Evolutionary conservation across 768 basidiomycete species (phyloP).

Genomic region (Collybia mongolica): DNA sequence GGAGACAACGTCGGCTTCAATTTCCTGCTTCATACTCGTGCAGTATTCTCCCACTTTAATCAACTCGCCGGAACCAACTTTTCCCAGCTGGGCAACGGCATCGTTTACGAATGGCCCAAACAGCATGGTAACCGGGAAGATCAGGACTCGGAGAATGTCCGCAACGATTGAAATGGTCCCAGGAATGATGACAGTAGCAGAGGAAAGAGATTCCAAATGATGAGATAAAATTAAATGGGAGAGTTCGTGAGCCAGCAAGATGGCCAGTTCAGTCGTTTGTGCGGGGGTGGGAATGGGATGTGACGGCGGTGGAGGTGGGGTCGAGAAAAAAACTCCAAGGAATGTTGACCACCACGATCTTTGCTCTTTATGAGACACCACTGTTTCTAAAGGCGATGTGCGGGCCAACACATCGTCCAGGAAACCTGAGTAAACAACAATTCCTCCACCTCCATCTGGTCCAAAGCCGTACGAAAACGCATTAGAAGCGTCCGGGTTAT

Average conservation of each 20-base stretch:
- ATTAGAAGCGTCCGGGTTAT: slow-evolving; percentile 80
- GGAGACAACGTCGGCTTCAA: slow-evolving; percentile 91
- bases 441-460: slow-evolving; percentile 85
- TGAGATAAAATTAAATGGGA: slow-evolving; percentile 89
- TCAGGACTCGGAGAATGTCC: slow-evolving; percentile 72
- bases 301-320: slow-evolving; percentile 23
- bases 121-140: slow-evolving; percentile 89
- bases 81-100: slow-evolving; percentile 79
- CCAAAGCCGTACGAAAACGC: slow-evolving; percentile 98
- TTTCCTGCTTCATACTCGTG: slow-evolving; percentile 80
- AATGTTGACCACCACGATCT: slow-evolving; percentile 47
- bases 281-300: slow-evolving; percentile 67
- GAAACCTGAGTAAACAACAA: slow-evolving; percentile 94
- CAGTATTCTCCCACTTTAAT: slow-evolving; percentile 71
- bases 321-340: slow-evolving; percentile 43
- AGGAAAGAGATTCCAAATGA: slow-evolving; percentile 90
- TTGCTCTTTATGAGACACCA: slow-evolving; percentile 17
- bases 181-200: slow-evolving; percentile 78
- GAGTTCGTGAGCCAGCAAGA: slow-evolving; percentile 91
- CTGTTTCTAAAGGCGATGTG: slow-evolving; percentile 25
- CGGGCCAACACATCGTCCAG: slow-evolving; percentile 79
- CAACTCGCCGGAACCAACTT: slow-evolving; percentile 75
- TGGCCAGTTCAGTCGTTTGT: slow-evolving; percentile 87
- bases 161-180: slow-evolving; percentile 73
- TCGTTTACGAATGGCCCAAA: slow-evolving; percentile 97